phyloP scores from a whole-genome alignment of 495 filamentous ascomycete genomes.

The Penicillium coprophilum region DNA sequence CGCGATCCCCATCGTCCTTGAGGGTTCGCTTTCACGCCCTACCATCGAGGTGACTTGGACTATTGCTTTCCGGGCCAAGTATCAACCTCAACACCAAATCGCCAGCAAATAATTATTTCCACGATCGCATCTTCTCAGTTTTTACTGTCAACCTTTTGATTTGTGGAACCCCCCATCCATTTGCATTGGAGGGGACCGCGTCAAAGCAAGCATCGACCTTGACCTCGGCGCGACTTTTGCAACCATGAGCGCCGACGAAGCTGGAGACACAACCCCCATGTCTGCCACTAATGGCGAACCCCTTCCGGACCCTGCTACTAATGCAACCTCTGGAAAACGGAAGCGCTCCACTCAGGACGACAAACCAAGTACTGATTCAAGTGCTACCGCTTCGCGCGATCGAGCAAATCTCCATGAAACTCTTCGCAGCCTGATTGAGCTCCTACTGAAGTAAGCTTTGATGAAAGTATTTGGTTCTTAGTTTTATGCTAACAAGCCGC shows the following conservation, averaged over 20 bases:
- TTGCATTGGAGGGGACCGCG: slow-evolving; percentile 26
- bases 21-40: slow-evolving; percentile 23
- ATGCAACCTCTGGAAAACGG: slow-evolving; percentile 46
- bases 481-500: slow-evolving; percentile 21
- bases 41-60: slow-evolving; percentile 29
- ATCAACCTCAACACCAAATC: slow-evolving; percentile 10
- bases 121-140: slow-evolving; percentile 12
- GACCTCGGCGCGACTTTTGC: slow-evolving; percentile 29
- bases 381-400: slow-evolving; percentile 31
- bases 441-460: slow-evolving; percentile 38
- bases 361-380: slow-evolving; percentile 32
- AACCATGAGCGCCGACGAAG: slow-evolving; percentile 49
- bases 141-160: slow-evolving; percentile 13
- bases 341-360: slow-evolving; percentile 49
- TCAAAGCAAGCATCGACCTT: slow-evolving; percentile 25
- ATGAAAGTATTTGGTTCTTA: not conserved
- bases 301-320: slow-evolving; percentile 34
- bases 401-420: slow-evolving; percentile 42
- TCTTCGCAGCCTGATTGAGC: slow-evolving; percentile 41
- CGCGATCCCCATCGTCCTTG: slow-evolving; percentile 35
- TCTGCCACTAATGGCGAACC: slow-evolving; percentile 41
- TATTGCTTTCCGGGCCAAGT: slow-evolving; percentile 11
- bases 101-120: not conserved
- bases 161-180: slow-evolving; percentile 13
- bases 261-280: slow-evolving; percentile 35